These are phyloP conservation scores for Jasminum sambac DNA, from an alignment of 257 asterid genomes.

Conservation along the genomic window DNA sequence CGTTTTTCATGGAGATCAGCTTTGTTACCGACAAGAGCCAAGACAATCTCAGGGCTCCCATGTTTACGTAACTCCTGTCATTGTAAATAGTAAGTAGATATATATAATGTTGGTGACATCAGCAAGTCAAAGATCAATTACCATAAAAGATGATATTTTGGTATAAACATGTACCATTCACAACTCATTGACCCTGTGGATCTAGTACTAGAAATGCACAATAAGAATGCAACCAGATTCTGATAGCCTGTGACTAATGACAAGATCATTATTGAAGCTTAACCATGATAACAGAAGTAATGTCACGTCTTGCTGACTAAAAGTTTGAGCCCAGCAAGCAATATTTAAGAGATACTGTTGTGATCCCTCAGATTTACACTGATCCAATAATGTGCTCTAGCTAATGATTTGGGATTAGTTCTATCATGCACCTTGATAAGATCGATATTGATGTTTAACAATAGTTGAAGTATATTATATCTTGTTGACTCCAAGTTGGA, in stretches of 20 bases:
- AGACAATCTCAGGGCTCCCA: constrained; percentile 89
- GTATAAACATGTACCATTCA: background rate
- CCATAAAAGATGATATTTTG: background rate
- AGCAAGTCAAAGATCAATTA: constrained; percentile 2
- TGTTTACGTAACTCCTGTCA: constrained; percentile 90
- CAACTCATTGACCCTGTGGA: constrained; percentile 15
- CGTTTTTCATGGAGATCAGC: constrained; percentile 93
- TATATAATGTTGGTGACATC: no score
- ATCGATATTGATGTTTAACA: background rate
- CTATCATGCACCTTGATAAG: background rate
- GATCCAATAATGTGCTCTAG: no score
- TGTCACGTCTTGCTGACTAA: no score
- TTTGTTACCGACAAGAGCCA: constrained; percentile 98
- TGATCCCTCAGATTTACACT: no score
- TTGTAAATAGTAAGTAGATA: constrained; percentile 12
- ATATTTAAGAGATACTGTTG: no score
- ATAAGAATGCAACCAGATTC: background rate
- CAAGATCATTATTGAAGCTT: no score
- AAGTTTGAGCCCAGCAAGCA: no score
- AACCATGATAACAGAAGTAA: no score
- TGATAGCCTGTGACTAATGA: background rate
- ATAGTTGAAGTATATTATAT: background rate
- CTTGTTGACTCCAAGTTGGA: background rate
- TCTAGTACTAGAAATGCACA: background rate
- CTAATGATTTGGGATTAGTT: no score